Evolutionary conservation across 2,329 filamentous ascomycete species (phyloP), one percentile per base, ranked within the genome.

Genomic region (Diaporthe nobilis): DNA sequence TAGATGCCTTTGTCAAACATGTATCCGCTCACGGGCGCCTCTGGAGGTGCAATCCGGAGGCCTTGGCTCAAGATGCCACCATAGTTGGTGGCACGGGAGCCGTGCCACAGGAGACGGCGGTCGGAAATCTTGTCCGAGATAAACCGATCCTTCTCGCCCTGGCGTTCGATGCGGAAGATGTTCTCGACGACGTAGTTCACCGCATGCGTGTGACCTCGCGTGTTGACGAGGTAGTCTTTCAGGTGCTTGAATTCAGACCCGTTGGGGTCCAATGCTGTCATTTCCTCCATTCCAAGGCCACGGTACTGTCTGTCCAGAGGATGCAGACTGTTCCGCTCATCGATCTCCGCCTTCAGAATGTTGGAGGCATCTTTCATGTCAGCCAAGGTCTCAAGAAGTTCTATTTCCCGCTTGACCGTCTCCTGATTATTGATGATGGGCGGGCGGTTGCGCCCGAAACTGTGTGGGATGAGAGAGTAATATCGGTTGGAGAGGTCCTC

Each of bases 1-100:
- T 98, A 98, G 63, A 98, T 94, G 60, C 95, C 95, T 83, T 97
- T 97, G 75, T 93, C 95, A 79, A 97, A 98, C 94, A 96, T 96
- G 86, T 96, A 95, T 1, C 94, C 94, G 6, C 88, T 90, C 0
- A 92, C 92, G 0, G 95, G 95, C 0, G 95, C 95, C 83, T 97
- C 93, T 0, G 93, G 93, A 0, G 95, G 95, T 9, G 95, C 95
- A 78, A 98, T 98, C n/a, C 95, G 93, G 9, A 98, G 89, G 78
- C 95, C 95, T 83, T 98, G 94, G 75, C 92, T 94, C 57, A 98
- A 90, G 76, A 98, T 98, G 81, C 95, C 95, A 81, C 93, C 95
- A 78, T 93, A 98, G 82, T 98, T 98, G 71, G 94, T 97, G 44
- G 89, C 90, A 47, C 95, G 92, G 22, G 94, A 96, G 22, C 95